Conservation (phyloP, 2,329 filamentous ascomycete genomes). For the Phoma herbarum region DNA sequence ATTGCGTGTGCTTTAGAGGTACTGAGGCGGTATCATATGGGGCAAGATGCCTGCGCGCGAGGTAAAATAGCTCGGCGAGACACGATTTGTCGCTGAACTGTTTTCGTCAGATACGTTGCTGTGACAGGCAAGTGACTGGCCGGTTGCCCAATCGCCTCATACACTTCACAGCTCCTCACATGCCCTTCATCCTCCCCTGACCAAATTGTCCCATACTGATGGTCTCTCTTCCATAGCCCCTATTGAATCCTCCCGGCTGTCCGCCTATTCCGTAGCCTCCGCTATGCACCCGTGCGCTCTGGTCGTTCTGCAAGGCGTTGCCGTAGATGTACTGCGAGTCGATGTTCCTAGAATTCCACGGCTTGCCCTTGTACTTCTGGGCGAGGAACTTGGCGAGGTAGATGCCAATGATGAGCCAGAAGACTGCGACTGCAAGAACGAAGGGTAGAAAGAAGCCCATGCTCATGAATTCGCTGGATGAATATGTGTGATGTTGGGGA, state of each 20-base stretch:
- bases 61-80: neutral
- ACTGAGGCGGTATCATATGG: neutral
- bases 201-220: conserved; percentile 26
- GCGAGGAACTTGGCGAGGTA: conserved; percentile 32
- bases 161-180: conserved; percentile 9
- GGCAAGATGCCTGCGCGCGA: neutral
- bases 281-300: conserved; percentile 21
- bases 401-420: conserved; percentile 30
- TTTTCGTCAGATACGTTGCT: neutral
- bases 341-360: conserved; percentile 1
- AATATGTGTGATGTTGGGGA: neutral
- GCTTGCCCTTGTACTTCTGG: conserved; percentile 27
- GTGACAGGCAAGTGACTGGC: neutral
- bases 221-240: conserved; percentile 11
- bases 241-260: neutral
- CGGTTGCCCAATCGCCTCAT: neutral
- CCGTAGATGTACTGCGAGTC: conserved; percentile 13
- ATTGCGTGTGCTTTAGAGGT: neutral
- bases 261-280: conserved; percentile 22
- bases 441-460: conserved; percentile 27
- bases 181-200: conserved; percentile 29
- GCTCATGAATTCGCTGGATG: neutral
- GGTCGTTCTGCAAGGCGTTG: conserved; percentile 1
- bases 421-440: conserved; percentile 27
- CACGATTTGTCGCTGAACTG: neutral